Conservation (phyloP, 2,329 filamentous ascomycete genomes). For the Aureobasidium sp. region DNA sequence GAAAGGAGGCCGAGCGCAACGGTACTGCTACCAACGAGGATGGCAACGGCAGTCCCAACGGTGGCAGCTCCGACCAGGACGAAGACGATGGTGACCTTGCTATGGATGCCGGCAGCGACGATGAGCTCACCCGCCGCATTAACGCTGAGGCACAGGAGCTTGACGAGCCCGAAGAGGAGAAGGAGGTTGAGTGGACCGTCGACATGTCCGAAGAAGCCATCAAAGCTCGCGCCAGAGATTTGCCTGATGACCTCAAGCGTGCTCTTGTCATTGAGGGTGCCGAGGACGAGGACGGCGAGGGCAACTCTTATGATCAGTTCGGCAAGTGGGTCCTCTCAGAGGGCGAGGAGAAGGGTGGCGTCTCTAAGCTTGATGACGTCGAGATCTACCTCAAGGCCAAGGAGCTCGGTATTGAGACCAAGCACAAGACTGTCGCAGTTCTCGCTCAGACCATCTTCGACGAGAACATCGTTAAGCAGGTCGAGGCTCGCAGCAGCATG, state of each 20-base stretch:
- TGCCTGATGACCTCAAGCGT: slow-evolving; percentile 91
- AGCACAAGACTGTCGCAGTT: slow-evolving; percentile 88
- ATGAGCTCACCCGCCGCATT: slow-evolving; percentile 77
- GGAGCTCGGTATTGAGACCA: slow-evolving; percentile 86
- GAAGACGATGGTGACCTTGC: slow-evolving; percentile 59
- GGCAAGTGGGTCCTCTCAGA: slow-evolving; percentile 87
- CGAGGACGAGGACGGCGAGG: slow-evolving; percentile 71
- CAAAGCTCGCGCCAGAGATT: slow-evolving; percentile 84
- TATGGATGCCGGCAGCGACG: slow-evolving; percentile 72
- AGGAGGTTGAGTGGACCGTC: slow-evolving; percentile 90
- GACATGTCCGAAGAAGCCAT: slow-evolving; percentile 95
- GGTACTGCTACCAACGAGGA: slow-evolving; percentile 43
- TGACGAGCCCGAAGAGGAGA: slow-evolving; percentile 59
- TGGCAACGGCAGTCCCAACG: slow-evolving; percentile 56
- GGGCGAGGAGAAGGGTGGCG: slow-evolving; percentile 59
- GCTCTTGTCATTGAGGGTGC: slow-evolving; percentile 66
- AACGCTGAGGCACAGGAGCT: slow-evolving; percentile 64
- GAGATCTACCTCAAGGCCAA: slow-evolving; percentile 95
- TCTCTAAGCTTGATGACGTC: slow-evolving; percentile 77
- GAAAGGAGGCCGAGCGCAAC: slow-evolving; percentile 58
- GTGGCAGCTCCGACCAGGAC: slow-evolving; percentile 48
- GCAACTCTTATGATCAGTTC: slow-evolving; percentile 78
- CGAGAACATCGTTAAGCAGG: slow-evolving; percentile 80
- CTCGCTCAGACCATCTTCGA: slow-evolving; percentile 92
- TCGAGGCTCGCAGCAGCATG: slow-evolving; percentile 73